Conservation (phyloP, 2,329 filamentous ascomycete genomes). For the Trichophyton verrucosum region DNA sequence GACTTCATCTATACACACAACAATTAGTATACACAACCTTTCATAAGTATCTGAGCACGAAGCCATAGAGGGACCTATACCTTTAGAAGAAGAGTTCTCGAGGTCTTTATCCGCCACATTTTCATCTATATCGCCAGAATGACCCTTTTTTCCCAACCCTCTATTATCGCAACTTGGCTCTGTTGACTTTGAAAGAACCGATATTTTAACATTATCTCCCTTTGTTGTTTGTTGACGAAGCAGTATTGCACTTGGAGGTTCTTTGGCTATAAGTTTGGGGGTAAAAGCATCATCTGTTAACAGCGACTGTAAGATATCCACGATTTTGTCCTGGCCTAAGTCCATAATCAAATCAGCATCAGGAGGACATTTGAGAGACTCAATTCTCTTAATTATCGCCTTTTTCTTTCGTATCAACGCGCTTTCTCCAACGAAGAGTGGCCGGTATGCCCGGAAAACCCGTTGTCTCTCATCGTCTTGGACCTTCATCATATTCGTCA, state of each 20-base stretch:
- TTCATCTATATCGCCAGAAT: too few species aligned
- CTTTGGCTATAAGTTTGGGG: background rate
- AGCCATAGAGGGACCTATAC: too few species aligned
- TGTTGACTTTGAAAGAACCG: too few species aligned
- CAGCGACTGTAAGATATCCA: background rate
- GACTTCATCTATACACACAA: too few species aligned
- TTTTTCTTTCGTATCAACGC: background rate
- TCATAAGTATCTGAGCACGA: too few species aligned
- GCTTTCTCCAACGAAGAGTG: background rate
- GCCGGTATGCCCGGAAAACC: background rate
- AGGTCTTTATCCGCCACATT: too few species aligned
- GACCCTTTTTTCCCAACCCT: too few species aligned
- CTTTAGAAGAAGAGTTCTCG: too few species aligned
- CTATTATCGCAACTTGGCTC: too few species aligned
- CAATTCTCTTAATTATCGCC: background rate
- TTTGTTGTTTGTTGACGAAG: background rate
- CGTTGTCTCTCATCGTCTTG: background rate
- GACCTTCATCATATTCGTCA: background rate
- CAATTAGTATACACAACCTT: too few species aligned
- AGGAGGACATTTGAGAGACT: background rate
- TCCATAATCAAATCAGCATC: background rate
- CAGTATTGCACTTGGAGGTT: background rate
- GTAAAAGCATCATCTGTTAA: background rate
- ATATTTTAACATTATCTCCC: background rate
- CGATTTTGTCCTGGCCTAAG: background rate